Percentiles rank a stretch among this genome's conserved stretches.
Conservation (phyloP, 2,329 filamentous ascomycete genomes). For the Ramichloridium luteum region DNA sequence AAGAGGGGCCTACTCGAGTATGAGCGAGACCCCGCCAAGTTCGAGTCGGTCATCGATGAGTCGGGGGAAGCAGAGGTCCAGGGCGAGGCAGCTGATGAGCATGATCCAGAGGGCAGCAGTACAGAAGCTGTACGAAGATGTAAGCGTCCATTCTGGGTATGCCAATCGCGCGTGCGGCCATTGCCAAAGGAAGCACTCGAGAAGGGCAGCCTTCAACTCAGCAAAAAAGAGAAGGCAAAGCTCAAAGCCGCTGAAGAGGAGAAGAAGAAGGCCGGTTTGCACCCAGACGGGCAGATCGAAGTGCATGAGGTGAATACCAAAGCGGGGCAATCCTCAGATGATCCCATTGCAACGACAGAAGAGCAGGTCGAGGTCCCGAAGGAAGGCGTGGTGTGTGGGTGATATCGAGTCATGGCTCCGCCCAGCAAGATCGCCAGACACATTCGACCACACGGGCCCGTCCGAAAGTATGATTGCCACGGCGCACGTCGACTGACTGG, state of each 20-base stretch:
- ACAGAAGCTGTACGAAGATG: constrained; percentile 58
- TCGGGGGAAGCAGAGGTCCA: constrained; percentile 13
- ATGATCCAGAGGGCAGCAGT: constrained; percentile 17
- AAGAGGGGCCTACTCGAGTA: constrained; percentile 61
- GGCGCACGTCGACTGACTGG: too few species aligned
- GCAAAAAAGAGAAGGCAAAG: constrained; percentile 25
- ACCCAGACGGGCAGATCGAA: constrained; percentile 20
- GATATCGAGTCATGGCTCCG: too few species aligned
- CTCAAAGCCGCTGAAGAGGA: constrained; percentile 15
- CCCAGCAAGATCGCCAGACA: too few species aligned
- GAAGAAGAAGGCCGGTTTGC: constrained; percentile 19
- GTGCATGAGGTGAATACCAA: constrained; percentile 11
- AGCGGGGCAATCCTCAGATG: too few species aligned
- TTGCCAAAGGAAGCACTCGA: constrained; percentile 66
- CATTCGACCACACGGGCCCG: too few species aligned
- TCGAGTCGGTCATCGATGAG: constrained; percentile 14
- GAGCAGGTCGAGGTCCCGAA: constrained; percentile 28
- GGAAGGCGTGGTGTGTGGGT: constrained; percentile 35
- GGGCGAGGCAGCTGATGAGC: constrained; percentile 15
- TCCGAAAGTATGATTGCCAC: too few species aligned
- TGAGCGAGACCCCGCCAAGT: constrained; percentile 31
- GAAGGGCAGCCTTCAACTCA: constrained; percentile 24
- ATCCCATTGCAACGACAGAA: constrained; percentile 2
- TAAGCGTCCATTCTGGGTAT: constrained; percentile 78
- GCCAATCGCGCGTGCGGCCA: constrained; percentile 75